Evolutionary conservation across 331 rosid genomes (phyloP), one percentile per base, ranked within the genome.

Genomic region (Pyracantha coccinea): DNA sequence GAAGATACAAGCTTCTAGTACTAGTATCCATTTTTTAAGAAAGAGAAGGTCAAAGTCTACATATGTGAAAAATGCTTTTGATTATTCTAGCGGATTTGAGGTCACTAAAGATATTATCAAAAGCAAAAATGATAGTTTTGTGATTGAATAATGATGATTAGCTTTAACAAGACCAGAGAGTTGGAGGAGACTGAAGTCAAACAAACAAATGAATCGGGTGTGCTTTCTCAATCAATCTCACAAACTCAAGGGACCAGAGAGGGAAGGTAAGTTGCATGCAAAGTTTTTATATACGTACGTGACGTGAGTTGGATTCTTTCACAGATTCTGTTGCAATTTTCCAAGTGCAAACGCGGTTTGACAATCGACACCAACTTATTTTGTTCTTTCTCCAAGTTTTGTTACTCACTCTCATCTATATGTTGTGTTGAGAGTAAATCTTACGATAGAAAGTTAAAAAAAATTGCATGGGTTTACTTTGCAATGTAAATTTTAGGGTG

Each of bases 151-250:
- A 29, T 16, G 68, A 29, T 62, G 23, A 15, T 15, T 62, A 28
- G 23, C 65, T 59, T 59, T 4, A 60, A 60, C 41, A 68, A 10
- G 24, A 62, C 21, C 17, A n/a, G 58, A 41, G 41, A 38, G 10
- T 32, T 33, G 80, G 73, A 67, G 14, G 57, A 29, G 44, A 35
- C 4, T 35, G 44, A 35, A 9, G 38, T 67, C 23, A 75, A 41
- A 75, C 3, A 77, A 66, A 74, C 29, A 32, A 61, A 66, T 20
- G 62, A 55, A 28, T 61, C 64, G 44, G 84, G 64, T 76, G 73
- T 69, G 76, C 78, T 82, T 82, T 82, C 84, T 10, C 75, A 68
- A 32, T 82, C 86, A 69, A 33, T 12, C 16, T 4, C 69, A 13
- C 17, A 6, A 54, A 14, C 47, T 8, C 66, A 12, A 60, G 19